Percentiles rank a stretch among this genome's conserved stretches.
Evolutionary conservation across 208 protist species (phyloP).

Genomic region (Trichomonas vaginalis): DNA sequence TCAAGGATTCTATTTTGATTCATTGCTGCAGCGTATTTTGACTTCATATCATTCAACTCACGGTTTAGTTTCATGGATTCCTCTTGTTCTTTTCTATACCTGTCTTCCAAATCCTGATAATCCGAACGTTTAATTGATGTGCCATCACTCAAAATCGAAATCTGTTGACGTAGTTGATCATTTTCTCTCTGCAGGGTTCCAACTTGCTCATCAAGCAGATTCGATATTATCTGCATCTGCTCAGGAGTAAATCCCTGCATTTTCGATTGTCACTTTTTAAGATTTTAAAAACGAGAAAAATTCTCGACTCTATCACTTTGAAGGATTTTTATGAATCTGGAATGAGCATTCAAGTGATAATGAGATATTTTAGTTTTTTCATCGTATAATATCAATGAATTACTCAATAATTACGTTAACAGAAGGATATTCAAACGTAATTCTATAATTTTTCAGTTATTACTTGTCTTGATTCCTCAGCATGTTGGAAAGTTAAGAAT

Average conservation of each 20-base stretch:
- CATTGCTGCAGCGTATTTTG: background rate
- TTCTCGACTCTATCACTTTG: too few species aligned
- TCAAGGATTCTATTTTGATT: background rate
- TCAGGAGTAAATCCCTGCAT: background rate
- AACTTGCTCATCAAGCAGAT: background rate
- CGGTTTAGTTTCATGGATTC: background rate
- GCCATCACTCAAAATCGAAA: background rate
- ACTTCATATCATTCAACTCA: background rate
- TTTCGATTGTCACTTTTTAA: too few species aligned
- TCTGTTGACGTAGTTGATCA: background rate
- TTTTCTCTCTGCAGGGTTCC: background rate
- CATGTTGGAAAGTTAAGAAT: too few species aligned
- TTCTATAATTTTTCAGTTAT: too few species aligned
- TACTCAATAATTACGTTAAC: too few species aligned
- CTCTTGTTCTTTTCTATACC: background rate
- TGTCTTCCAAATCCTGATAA: background rate
- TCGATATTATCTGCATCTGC: background rate
- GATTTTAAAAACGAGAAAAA: too few species aligned
- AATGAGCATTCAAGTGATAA: too few species aligned
- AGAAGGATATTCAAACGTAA: too few species aligned
- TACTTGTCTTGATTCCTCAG: too few species aligned
- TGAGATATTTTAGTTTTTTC: too few species aligned
- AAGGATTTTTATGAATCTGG: too few species aligned
- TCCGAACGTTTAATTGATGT: background rate
- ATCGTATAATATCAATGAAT: too few species aligned